Evolutionary conservation across 2,329 filamentous ascomycete species (phyloP), one percentile per base, ranked within the genome.

Genomic region (Cryphonectria parasitica): DNA sequence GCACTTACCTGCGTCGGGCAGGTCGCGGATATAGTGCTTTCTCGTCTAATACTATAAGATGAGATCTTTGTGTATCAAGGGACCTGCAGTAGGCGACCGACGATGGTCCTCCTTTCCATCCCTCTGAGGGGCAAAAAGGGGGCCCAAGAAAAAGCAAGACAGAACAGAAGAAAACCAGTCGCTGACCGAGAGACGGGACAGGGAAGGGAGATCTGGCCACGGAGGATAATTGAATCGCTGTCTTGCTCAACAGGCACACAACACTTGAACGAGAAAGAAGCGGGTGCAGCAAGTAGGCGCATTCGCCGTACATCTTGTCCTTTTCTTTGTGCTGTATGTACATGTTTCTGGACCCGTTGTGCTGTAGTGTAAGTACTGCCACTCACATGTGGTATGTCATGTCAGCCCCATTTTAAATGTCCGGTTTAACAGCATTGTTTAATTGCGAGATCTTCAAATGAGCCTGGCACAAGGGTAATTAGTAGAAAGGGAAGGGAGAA

Each of bases 1-100:
- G 69, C 69, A 71, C 65, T 70, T 70, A 67, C 68, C 65, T 70
- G 69, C 60, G 58, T 68, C 43, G 64, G 69, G n/a, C 52, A 66
- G 64, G 72, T 73, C 67, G 66, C 67, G 60, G 60, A 73, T 73
- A 73, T 66, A 73, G 72, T 73, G 70, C 43, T 64, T 71, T 68
- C 70, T 73, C 72, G 72, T 73, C 70, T 73, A 73, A 73, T 66
- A 68, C 70, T 63, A 15, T 71, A 28, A 68, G 69, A 71, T 69
- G 66, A 54, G 66, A 73, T 72, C 64, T 73, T 52, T 68, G 66
- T 71, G 70, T 71, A 68, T 69, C 68, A 41, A 34, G 28, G 17
- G 25, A 31, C 22, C 62, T 69, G 67, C 25, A 69, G 61, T 39
- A 34, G 36, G 41, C 28, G 22, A 34, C 25, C 11, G 28, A n/a